Evolutionary conservation across 2,329 filamentous ascomycete genomes (phyloP).

Genomic region (Rasamsonia emersonii): DNA sequence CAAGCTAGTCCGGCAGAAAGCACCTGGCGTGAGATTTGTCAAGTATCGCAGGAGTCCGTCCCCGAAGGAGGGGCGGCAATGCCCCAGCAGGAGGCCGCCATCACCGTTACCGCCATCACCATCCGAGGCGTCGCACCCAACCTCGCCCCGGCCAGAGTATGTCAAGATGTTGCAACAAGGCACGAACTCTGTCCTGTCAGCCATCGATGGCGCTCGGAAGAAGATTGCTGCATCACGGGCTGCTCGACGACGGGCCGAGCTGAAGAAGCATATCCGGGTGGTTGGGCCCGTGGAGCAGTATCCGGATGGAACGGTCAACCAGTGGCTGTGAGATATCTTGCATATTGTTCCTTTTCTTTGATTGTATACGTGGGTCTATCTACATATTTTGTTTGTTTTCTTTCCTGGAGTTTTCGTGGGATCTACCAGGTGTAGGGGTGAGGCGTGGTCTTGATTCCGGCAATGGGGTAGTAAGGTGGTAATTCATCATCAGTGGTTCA

Average conservation of each 20-base stretch:
- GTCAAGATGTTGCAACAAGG: constrained; percentile 18
- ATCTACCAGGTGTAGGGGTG: no score
- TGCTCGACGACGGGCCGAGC: constrained; percentile 25
- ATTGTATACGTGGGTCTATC: no score
- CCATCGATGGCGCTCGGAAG: constrained; percentile 25
- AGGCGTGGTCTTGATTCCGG: no score
- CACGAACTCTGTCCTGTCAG: constrained; percentile 19
- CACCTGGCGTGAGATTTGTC: no score
- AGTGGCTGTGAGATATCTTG: constrained; percentile 23
- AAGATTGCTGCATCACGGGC: constrained; percentile 25
- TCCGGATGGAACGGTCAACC: constrained; percentile 15
- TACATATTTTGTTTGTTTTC: no score
- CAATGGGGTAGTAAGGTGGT: no score
- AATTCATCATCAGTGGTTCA: no score
- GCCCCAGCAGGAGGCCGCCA: no score
- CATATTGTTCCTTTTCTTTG: neutral
- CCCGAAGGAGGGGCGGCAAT: no score
- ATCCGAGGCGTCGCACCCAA: neutral
- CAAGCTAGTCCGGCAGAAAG: no score
- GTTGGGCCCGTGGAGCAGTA: constrained; percentile 29
- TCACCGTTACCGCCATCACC: neutral
- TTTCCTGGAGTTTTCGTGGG: no score
- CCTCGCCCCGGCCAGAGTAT: constrained; percentile 15
- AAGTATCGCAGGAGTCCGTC: no score
- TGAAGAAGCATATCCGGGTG: constrained; percentile 34